Evolutionary conservation across 2,329 filamentous ascomycete species (phyloP), one percentile per base, ranked within the genome.

Genomic region (Keithomyces neogunnii): DNA sequence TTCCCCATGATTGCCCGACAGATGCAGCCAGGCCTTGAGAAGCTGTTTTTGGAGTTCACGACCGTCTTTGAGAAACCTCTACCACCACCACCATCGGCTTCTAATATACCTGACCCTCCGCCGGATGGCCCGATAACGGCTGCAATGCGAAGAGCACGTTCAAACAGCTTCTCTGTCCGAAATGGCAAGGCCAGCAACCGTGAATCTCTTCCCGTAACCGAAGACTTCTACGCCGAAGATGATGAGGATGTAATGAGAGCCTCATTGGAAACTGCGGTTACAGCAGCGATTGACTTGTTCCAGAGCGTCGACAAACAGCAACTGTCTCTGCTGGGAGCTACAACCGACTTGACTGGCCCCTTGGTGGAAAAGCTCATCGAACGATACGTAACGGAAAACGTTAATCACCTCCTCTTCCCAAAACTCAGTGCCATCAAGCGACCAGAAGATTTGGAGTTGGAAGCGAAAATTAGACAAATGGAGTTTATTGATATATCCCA

Each of bases 1-100:
- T 99, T 97, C 58, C 93, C 93, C 1, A 88, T 95, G 81, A 97
- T 99, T 60, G 90, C 91, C 29, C 81, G 89, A 53, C 93, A 99
- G 68, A 96, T 99, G 90, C 90, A 96, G 60, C 81, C 86, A 2
- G 93, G 93, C 0, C 70, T 99, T 35, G 92, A 99, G 62, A 85
- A 85, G 61, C 72, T 97, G 30, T 96, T 97, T 63, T 84, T 86
- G 54, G 91, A 97, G 60, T 97, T 99, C 65, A 85, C 83, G 5
- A 82, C 82, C 44, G 87, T 92, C 50, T 85, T 96, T 58, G 88
- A 95, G 57, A 90, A 88, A 62, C 89, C 89, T 5, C 69, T 95
- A 5, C 89, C 89, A 3, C 85, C 86, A 13, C 86, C 87, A 1
- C 87, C 82, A 1, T 83, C 82, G 1, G 77, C 82, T 19, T 63